Conservation (phyloP, 306 rosid genomes). For the Sechiopsis laciniata region DNA sequence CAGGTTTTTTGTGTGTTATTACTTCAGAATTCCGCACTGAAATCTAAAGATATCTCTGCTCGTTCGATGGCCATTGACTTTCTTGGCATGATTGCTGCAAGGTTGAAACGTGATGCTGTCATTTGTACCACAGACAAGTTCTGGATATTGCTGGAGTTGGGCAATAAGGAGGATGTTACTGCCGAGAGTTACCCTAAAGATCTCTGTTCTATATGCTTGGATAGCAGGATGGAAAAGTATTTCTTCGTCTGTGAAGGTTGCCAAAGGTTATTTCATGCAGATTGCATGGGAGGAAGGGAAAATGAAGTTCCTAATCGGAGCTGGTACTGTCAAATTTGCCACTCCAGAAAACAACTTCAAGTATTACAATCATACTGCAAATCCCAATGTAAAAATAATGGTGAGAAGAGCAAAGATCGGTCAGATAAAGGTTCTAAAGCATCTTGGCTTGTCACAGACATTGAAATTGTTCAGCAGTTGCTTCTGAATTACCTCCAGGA, state of each 20-base stretch:
- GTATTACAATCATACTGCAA: slow-evolving; percentile 75
- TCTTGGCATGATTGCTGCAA: slow-evolving; percentile 97
- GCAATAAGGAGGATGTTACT: slow-evolving; percentile 35
- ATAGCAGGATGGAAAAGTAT: slow-evolving; percentile 52
- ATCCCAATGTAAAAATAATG: slow-evolving; percentile 56
- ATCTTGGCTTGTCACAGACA: slow-evolving; percentile 37
- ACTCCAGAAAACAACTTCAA: slow-evolving; percentile 71
- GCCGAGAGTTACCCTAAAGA: slow-evolving; percentile 43
- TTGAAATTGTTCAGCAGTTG: slow-evolving; percentile 85
- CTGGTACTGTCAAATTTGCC: slow-evolving; percentile 81
- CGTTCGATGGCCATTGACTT: slow-evolving; percentile 90
- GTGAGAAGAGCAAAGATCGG: slow-evolving; percentile 34
- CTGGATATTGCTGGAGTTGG: slow-evolving; percentile 73
- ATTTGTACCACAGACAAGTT: slow-evolving; percentile 61
- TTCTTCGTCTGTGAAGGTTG: slow-evolving; percentile 54
- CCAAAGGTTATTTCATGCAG: slow-evolving; percentile 75
- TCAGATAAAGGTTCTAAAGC: slow-evolving; percentile 42
- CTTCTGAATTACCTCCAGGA: slow-evolving; percentile 88
- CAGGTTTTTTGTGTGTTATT: slow-evolving; percentile 90
- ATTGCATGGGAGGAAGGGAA: slow-evolving; percentile 74
- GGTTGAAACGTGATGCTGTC: slow-evolving; percentile 93
- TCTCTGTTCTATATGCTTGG: slow-evolving; percentile 67
- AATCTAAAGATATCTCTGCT: slow-evolving; percentile 76
- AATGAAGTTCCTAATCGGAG: slow-evolving; percentile 64
- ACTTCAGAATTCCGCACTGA: slow-evolving; percentile 84